A percentile compares a stretch with the other conserved stretches of the same genome.
Conservation (phyloP, 192 early-diverging fungal species). For the Pecoramyces ruminantium region DNA sequence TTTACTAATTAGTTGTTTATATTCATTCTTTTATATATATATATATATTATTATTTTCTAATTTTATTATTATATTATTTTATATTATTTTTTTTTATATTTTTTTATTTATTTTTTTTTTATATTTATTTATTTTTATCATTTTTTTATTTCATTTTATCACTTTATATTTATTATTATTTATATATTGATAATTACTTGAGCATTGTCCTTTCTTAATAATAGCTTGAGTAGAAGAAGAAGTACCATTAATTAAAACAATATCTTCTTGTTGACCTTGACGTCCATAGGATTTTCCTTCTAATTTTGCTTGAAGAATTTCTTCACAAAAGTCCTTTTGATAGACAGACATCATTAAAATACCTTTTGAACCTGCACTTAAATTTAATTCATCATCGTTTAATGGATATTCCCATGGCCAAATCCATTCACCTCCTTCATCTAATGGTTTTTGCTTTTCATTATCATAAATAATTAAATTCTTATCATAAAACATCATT, state of each 20-base stretch:
- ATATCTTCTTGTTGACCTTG: background rate
- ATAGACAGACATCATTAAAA: background rate
- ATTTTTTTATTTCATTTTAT: too few species aligned
- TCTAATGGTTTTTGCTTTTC: background rate
- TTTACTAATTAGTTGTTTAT: too few species aligned
- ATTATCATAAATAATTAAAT: background rate
- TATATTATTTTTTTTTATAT: too few species aligned
- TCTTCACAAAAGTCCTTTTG: background rate
- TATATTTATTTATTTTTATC: too few species aligned
- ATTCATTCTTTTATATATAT: too few species aligned
- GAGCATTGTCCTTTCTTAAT: background rate
- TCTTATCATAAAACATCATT: background rate
- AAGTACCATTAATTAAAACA: background rate
- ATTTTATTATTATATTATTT: too few species aligned
- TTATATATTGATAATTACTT: too few species aligned
- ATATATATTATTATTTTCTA: too few species aligned
- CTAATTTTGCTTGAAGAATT: background rate
- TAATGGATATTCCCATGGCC: background rate
- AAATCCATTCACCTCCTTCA: background rate
- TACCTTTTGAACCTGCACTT: background rate
- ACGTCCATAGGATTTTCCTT: background rate
- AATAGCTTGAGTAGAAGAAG: background rate
- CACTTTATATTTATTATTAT: too few species aligned
- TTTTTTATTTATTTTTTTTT: too few species aligned
- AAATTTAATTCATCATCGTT: background rate